Evolutionary conservation across 805 yeast species (phyloP), one percentile per base, ranked within the genome.

Genomic region (Candida parachauliodes): DNA sequence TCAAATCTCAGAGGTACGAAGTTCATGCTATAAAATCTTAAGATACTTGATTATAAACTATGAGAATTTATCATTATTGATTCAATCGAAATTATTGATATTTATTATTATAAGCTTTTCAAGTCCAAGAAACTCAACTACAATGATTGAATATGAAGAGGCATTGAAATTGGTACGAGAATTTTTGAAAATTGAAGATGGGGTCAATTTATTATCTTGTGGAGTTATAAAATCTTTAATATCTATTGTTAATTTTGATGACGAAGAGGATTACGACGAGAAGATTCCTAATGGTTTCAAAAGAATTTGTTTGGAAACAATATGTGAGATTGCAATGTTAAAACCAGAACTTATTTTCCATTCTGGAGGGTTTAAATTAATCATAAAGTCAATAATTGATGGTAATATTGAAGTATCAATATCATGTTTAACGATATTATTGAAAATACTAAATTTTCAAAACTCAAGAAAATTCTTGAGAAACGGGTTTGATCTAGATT

Each of bases 21-120:
- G 89, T 0, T 73, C 88, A 2, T 95, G 89, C 0, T 88, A 79
- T 55, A 67, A 95, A 34, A 70, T 88, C 1, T 71, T 88, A 16
- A 65, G 96, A 12, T 74, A 83, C 45, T 65, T 85, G 12, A 64
- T 83, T 14, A 71, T 73, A 23, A 76, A 76, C 42, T 52, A 66
- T 10, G 74, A 72, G 5, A 76, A 88, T 2, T 52, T 87, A 5
- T 57, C 62, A n/a, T 57, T 70, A 2, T 60, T 88, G 44, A 62
- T 77, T 7, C 66, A 70, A 10, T 59, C 77, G 23, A 74, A 79
- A 40, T 52, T 86, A 4, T 86, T 87, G 40, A 68, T 76, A 2
- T 77, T 81, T 43, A 55, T 88, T 5, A 75, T 85, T 2, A 67
- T 78, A 11, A 72, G 94, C 0, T 59, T 91, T 23, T 70, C 84